A percentile compares a stretch with the other conserved stretches of the same genome.
Evolutionary conservation across 2,329 filamentous ascomycete species (phyloP).

Genomic region (Curvularia spicifera): DNA sequence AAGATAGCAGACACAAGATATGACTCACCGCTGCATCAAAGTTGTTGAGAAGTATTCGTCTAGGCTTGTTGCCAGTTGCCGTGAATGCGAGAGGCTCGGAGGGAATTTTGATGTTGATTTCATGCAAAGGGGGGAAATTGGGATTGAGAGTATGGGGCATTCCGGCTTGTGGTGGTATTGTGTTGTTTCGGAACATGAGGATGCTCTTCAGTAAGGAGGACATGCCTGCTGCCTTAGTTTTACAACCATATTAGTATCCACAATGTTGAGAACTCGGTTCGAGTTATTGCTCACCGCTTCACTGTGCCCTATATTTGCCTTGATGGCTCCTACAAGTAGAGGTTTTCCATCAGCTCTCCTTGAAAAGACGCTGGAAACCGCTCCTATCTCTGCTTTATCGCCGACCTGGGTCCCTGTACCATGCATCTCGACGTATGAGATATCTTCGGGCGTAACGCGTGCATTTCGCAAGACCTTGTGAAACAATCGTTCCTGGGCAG

Average conservation of each 20-base stretch:
- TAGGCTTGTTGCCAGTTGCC: background rate
- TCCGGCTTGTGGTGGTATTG: background rate
- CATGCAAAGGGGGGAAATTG: background rate
- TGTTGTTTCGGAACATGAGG: background rate
- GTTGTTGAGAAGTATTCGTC: slow-evolving; percentile 1
- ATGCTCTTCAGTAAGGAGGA: background rate
- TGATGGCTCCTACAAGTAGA: background rate
- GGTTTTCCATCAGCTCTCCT: background rate
- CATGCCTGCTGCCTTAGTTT: background rate
- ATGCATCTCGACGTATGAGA: background rate
- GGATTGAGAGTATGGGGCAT: background rate
- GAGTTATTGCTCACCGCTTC: slow-evolving; percentile 21
- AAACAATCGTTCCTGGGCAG: background rate
- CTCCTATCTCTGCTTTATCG: background rate
- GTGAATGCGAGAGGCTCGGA: no score
- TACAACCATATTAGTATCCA: no score
- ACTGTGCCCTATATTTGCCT: slow-evolving; percentile 31
- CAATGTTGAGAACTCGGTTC: background rate
- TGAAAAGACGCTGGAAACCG: background rate
- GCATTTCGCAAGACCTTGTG: background rate
- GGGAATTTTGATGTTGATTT: no score
- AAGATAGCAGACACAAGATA: no score
- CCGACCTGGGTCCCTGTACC: background rate
- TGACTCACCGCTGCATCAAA: slow-evolving; percentile 1
- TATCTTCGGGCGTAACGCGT: background rate